Evolutionary conservation across 1,284 basidiomycete species (phyloP).

Genomic region (Pisolithus thermaeus): DNA sequence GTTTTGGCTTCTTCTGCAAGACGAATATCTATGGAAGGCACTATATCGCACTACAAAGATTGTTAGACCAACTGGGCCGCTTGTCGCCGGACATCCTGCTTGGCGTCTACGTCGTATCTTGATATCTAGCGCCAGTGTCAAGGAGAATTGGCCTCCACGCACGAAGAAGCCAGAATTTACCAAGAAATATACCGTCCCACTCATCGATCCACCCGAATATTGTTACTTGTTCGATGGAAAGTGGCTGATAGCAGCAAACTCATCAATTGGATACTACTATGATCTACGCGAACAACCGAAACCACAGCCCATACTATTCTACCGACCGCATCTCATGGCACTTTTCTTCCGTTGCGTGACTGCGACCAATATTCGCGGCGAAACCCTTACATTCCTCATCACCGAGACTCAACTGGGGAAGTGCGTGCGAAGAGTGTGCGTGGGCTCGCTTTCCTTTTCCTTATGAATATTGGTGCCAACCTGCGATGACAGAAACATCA

Average conservation of each 20-base stretch:
- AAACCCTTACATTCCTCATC: conserved; percentile 2
- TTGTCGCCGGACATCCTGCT: neutral
- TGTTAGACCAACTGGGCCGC: conserved; percentile 4
- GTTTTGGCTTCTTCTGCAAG: neutral
- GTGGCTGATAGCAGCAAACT: conserved; percentile 5
- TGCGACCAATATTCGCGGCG: neutral
- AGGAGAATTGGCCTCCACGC: conserved; percentile 5
- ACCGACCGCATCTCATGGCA: conserved; percentile 3
- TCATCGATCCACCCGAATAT: neutral
- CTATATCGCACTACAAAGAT: conserved; percentile 1
- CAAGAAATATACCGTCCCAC: neutral
- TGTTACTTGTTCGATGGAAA: conserved; percentile 1
- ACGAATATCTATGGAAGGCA: conserved; percentile 5
- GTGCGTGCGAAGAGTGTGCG: neutral
- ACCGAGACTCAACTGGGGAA: conserved; percentile 5
- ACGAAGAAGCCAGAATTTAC: neutral
- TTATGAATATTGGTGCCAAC: neutral
- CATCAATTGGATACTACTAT: neutral
- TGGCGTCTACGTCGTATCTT: neutral
- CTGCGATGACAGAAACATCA: neutral
- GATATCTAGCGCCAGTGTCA: conserved; percentile 2
- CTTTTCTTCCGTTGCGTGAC: conserved; percentile 5
- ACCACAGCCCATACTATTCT: neutral
- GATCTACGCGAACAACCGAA: neutral
- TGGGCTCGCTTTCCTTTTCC: neutral